Conservation (phyloP, 2,329 filamentous ascomycete species). For the Cadophora sp. region DNA sequence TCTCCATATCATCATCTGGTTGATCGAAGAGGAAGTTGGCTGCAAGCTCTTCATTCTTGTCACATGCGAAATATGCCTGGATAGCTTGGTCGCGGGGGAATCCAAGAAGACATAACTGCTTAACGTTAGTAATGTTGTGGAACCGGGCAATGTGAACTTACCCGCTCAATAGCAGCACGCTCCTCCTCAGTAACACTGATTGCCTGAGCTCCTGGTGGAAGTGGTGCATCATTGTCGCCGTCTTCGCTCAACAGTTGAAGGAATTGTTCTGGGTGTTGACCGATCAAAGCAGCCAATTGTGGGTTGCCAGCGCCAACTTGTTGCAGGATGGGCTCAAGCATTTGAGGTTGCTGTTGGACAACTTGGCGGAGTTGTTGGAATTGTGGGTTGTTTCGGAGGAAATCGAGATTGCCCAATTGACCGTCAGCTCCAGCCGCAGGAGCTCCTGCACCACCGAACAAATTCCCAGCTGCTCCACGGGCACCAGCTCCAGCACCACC, state of each 20-base stretch:
- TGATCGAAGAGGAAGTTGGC: conserved; percentile 99
- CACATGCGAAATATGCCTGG: conserved; percentile 98
- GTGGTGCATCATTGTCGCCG: conserved; percentile 79
- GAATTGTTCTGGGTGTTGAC: conserved; percentile 91
- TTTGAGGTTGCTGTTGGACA: conserved; percentile 96
- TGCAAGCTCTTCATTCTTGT: conserved; percentile 98
- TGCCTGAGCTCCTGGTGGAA: conserved; percentile 87
- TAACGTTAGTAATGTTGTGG: conserved; percentile 1
- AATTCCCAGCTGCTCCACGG: conserved; percentile 14
- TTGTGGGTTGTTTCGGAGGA: conserved; percentile 92
- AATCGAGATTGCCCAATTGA: conserved; percentile 83
- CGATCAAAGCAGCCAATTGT: conserved; percentile 90
- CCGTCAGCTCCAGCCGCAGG: conserved; percentile 51
- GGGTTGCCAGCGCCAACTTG: conserved; percentile 96
- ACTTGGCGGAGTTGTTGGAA: conserved; percentile 98
- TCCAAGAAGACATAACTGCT: conserved; percentile 85
- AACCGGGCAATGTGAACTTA: conserved; percentile 54
- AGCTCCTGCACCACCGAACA: conserved; percentile 49
- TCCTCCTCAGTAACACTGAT: conserved; percentile 96
- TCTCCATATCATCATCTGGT: conserved; percentile 72
- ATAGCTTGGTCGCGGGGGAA: conserved; percentile 94
- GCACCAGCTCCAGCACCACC: conserved; percentile 45
- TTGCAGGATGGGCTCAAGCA: conserved; percentile 97
- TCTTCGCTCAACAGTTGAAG: conserved; percentile 89
- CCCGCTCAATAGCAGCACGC: conserved; percentile 94